Conservation (phyloP, 441 rosid species). For the Aquilaria agallochum region DNA sequence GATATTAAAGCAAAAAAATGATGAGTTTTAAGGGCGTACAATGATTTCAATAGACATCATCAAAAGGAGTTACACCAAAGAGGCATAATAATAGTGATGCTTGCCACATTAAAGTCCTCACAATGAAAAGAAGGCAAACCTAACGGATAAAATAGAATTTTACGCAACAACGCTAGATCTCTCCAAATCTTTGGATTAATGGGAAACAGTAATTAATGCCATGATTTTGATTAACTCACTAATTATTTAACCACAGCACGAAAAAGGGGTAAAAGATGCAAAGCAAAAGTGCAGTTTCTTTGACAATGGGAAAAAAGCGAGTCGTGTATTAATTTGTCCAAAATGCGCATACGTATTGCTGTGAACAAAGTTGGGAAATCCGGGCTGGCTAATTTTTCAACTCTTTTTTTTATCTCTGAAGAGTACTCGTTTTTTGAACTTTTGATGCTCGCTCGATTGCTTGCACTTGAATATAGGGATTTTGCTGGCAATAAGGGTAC, state of each 20-base stretch:
- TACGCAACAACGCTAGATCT: too few relatives aligned
- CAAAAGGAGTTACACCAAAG: slow-evolving; percentile 50
- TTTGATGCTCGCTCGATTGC: slow-evolving; percentile 5
- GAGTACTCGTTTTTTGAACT: neutral
- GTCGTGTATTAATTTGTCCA: slow-evolving; percentile 11
- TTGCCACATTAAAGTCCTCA: slow-evolving; percentile 27
- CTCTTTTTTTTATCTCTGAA: neutral
- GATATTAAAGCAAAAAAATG: slow-evolving; percentile 7
- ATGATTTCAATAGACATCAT: slow-evolving; percentile 48
- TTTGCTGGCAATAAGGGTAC: slow-evolving; percentile 6
- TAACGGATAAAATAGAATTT: slow-evolving; percentile 2
- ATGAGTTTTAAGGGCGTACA: slow-evolving; percentile 20
- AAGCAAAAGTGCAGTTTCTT: slow-evolving; percentile 3
- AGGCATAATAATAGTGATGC: slow-evolving; percentile 29
- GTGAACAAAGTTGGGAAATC: slow-evolving; percentile 24
- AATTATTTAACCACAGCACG: slow-evolving; percentile 15
- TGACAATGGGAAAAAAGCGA: slow-evolving; percentile 16
- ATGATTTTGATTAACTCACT: slow-evolving; percentile 17
- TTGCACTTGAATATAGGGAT: slow-evolving; percentile 18
- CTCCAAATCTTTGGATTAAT: too few relatives aligned
- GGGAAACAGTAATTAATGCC: slow-evolving; percentile 2
- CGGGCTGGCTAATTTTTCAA: neutral
- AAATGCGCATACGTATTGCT: slow-evolving; percentile 17
- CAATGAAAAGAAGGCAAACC: slow-evolving; percentile 14
- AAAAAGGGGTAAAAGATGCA: slow-evolving; percentile 12